Base-by-base conservation (phyloP, 805 yeast genomes). In the Hanseniaspora guilliermondii region DNA sequence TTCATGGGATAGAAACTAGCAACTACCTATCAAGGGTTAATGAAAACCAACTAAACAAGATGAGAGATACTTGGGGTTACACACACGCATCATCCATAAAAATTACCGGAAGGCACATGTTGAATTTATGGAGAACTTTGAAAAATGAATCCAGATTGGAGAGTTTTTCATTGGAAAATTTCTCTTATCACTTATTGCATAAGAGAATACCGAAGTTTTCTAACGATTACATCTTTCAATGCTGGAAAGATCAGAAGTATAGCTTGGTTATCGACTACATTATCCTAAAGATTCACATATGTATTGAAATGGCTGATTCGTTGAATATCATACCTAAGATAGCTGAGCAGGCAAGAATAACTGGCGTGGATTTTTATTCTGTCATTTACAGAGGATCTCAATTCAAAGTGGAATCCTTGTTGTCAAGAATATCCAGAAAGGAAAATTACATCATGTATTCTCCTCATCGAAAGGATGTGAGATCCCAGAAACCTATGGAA, bases 371-470 rank as follows among this genome's bases (percentile, higher is more conserved):
- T 61, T 93, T 88, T 64, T 76, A 81, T 63, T 87, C 97, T 2
- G 87, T 88, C 8, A 79, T 85, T 57, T 84, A 86, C 50, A 67
- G 98, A 56, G 98, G 98, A 0, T 91, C 97, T 0, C 98, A 93
- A 63, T 93, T 75, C 64, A 89, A 87, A 64, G 96, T 93, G 2
- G 98, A 93, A 63, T 85, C 97, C 1, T 74, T 89, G 38, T 68
- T 93, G 59, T 68, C 79, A 3, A 69, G 98, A 53, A 67, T 93
- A 19, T 77, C 93, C 25, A 87, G 87, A 60, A 72, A 80, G 2
- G 95, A 88, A 63, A 84, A 84, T 63, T 79, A 75, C 52, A 65
- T 91, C 41, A 64, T 88, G 54, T 68, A 82, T 6, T 85, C 96
- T 0, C 96, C 98, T 0, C 79, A 86, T 30, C 83, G 84, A 61